A percentile compares a stretch with the other conserved stretches of the same genome.
These are phyloP conservation scores for Xylaria sp. DNA, from an alignment of 2,329 filamentous ascomycete species.

Conservation along the genomic window DNA sequence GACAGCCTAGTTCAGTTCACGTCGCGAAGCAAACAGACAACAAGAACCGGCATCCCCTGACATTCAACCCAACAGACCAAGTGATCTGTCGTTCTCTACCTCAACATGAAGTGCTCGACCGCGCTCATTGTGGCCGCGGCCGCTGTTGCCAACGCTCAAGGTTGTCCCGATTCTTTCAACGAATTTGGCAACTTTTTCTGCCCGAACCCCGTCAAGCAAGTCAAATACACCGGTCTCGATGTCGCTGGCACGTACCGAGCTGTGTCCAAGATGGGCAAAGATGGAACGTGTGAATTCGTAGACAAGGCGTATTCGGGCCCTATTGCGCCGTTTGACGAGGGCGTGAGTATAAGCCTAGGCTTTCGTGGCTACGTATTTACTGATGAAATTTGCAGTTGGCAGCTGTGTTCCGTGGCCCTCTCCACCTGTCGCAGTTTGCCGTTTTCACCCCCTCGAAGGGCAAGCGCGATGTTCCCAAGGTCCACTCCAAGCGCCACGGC, in stretches of 20 bases:
- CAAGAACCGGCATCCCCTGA: constrained; percentile 8
- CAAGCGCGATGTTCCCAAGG: constrained; percentile 42
- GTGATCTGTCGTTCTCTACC: not conserved
- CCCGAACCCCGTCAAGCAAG: constrained; percentile 54
- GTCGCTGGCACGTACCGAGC: constrained; percentile 65
- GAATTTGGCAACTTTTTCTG: constrained; percentile 35
- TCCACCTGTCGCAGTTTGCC: constrained; percentile 68
- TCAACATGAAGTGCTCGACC: constrained; percentile 32
- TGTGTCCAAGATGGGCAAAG: constrained; percentile 61
- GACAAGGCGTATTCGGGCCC: constrained; percentile 59
- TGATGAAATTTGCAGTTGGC: constrained; percentile 57
- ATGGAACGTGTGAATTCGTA: constrained; percentile 57
- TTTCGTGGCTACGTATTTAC: not conserved
- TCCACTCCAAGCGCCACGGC: constrained; percentile 45
- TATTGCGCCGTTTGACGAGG: constrained; percentile 69
- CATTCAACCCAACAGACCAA: constrained; percentile 1
- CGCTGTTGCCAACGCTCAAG: constrained; percentile 31
- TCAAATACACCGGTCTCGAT: constrained; percentile 68
- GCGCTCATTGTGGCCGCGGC: constrained; percentile 32
- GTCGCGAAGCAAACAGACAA: constrained; percentile 7
- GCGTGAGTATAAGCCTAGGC: constrained; percentile 52
- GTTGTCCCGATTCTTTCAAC: constrained; percentile 29
- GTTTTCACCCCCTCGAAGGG: constrained; percentile 61
- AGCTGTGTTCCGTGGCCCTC: constrained; percentile 71
- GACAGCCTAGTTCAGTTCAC: constrained; percentile 10